Evolutionary conservation across 2,329 filamentous ascomycete genomes (phyloP), one percentile per base, ranked within the genome.

Genomic region (Scedosporium minutisporum): DNA sequence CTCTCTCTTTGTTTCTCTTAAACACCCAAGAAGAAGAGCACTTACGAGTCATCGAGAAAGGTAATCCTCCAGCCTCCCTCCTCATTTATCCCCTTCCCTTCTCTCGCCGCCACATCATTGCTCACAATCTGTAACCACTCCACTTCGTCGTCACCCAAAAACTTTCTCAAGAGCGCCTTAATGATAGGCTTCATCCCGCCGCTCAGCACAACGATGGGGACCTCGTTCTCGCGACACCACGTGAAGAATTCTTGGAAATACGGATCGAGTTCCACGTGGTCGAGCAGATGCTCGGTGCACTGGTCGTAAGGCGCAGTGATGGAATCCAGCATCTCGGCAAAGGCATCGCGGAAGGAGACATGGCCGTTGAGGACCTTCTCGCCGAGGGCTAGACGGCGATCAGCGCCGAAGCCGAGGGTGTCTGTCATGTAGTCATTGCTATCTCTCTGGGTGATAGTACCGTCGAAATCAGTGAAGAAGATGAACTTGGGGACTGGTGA

Each of bases 381-480:
- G 77, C 96, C 96, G 67, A 86, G 85, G 72, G 87, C 76, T 63
- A 82, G 82, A 66, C 95, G 91, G 68, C 85, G 83, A 65, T 83
- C 85, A 29, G 75, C 71, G 60, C 95, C 95, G 72, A 88, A 96
- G 65, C 95, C 95, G 65, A 97, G 83, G 76, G 90, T 95, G 79
- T 97, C 95, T 63, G 93, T 97, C 86, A 93, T 79, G 74, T 76
- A 84, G 75, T 85, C 84, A 72, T 87, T 88, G 72, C 80, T 83
- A 75, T 87, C 85, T 70, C 83, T 79, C 62, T 81, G 82, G 58
- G 93, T 97, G 73, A 97, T 93, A 62, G 93, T 97, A 71, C 95
- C 95, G 76, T 99, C 95, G 73, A 97, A 97, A 78, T 99, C 95
- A 68, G 93, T 96, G 81, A 97, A 97, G 84, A 99, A 97, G 80